Base-by-base conservation (phyloP, 345 rosid genomes). In the Isatis tinctoria region DNA sequence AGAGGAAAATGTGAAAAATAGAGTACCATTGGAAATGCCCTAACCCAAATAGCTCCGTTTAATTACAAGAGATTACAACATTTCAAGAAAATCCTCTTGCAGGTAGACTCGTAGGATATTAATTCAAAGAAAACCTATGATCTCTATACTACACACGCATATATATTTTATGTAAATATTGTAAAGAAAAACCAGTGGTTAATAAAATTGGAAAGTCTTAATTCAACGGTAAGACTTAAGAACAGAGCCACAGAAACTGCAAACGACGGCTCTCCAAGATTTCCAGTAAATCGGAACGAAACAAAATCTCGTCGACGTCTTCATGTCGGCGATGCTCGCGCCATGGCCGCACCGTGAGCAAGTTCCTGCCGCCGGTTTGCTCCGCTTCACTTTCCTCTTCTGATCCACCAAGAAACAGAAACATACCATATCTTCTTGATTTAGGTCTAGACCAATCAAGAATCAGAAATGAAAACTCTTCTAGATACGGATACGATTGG, bases 361-460 rank as follows among this genome's bases (percentile, higher is more conserved):
- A 1, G 70, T 65, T 49, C 90, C 91, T 14, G 96, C 96, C 58
- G 80, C 93, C 56, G 93, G 96, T 80, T 90, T 90, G 69, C 80
- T 74, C 47, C 85, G 73, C 57, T 81, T 75, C 12, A 84, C 66
- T 60, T 69, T 82, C 79, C 78, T 86, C 65, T 33, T 85, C 69
- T 87, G 96, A 71, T 90, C 96, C 49, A 88, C 91, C 79, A 90
- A 51, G 75, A 90, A 90, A 64, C 91, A 88, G 82, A 88, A 85
- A 65, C 83, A 90, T 20, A 86, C 92, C 96, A 90, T 88, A 18
- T 43, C 56, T 20, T 60, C 26, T 43, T 52, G 6, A 43, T 54
- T 75, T 3, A 43, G 41, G 18, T 56, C 32, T 22, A 16, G 12
- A 51, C 48, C 3, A 61, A 75, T 60, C 69, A 49, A 60, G 39